Evolutionary conservation across 2,329 filamentous ascomycete genomes (phyloP), one percentile per base, ranked within the genome.

Genomic region (Calonectria pseudoreteaudii): DNA sequence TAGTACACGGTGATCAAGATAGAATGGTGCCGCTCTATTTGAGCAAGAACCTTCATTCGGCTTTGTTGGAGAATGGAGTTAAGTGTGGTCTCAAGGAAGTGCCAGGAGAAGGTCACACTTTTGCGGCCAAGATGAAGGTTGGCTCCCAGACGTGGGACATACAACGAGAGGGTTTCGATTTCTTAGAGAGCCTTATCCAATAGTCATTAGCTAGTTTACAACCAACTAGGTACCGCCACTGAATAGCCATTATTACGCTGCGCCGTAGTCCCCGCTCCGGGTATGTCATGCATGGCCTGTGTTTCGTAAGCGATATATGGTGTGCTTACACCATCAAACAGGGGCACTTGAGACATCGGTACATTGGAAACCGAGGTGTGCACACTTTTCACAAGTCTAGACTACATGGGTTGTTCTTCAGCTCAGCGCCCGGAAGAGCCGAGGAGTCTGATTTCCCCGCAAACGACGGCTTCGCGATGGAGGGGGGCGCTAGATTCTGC

Each of bases 21-120:
- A 79, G 73, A 5, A 85, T 86, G 84, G 86, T 87, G 7, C 81
- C 84, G 0, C 78, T 83, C 9, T 73, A 79, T 8, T 68, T 87
- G 31, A 87, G 85, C 77, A 74, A 79, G 47, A 75, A 72, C 34
- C 65, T 87, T 50, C 78, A 78, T 53, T 70, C 47, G 4, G 76
- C 56, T 7, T 68, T 87, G 23, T 58, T 75, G 41, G 72, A 79
- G 47, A 64, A 77, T 8, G 83, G 81, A 7, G 83, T 87, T 0
- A 68, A 78, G 36, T 84, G 83, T 75, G 84, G 79, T 6, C 78
- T 86, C 78, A 77, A 79, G 13, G 84, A 85, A 71, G 82, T 87
- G 10, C 83, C 83, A 0, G 84, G 79, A 6, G 86, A 87, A 71
- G 84, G 82, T n/a, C 86, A 87, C 74, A 87, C 85, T 2, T 87